These are phyloP conservation scores for Striga hermonthica DNA, from an alignment of 305 asterid species.

Conservation along the genomic window DNA sequence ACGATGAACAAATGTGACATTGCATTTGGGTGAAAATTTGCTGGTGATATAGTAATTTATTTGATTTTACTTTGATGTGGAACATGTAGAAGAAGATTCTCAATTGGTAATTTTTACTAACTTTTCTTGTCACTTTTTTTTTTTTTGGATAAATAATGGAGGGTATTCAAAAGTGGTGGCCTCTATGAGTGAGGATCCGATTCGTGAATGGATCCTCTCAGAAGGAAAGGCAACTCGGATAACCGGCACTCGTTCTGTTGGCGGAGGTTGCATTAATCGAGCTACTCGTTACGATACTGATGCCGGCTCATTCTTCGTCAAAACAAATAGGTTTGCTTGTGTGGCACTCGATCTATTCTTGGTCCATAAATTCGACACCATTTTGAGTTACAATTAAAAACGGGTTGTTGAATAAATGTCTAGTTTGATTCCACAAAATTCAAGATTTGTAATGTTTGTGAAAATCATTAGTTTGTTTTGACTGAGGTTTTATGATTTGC, in stretches of 20 bases:
- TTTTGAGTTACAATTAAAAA: no score
- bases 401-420: no score
- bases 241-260: conserved; percentile 70
- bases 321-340: conserved; percentile 69
- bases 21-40: background rate
- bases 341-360: background rate
- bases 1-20: no score
- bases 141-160: background rate
- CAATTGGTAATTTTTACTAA: background rate
- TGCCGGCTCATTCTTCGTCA: conserved; percentile 83
- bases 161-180: conserved; percentile 49
- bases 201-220: conserved; percentile 83
- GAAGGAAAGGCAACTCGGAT: conserved; percentile 89
- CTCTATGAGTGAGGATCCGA: conserved; percentile 74
- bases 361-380: background rate
- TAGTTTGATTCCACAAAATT: background rate
- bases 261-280: conserved; percentile 91
- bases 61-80: background rate
- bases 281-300: conserved; percentile 83
- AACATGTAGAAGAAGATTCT: background rate
- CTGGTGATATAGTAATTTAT: background rate
- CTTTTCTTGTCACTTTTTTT: conserved; percentile 7
- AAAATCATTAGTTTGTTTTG: conserved; percentile 9
- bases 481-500: conserved; percentile 23
- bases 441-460: background rate